Evolutionary conservation across 495 filamentous ascomycete genomes (phyloP).

Genomic region (Chaetomidium leptoderma): DNA sequence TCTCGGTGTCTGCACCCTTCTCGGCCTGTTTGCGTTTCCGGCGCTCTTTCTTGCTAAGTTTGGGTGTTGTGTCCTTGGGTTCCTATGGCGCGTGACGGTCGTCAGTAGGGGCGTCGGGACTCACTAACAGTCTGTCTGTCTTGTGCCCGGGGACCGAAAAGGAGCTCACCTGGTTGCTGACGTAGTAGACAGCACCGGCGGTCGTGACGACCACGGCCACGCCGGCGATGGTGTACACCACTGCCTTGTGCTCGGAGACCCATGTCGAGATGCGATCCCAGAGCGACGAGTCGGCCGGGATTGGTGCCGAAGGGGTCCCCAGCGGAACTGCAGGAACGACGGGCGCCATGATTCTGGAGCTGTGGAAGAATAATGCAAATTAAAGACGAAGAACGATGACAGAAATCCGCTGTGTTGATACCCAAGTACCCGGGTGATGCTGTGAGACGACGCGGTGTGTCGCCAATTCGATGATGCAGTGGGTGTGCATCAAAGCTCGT

Average conservation of each 20-base stretch:
- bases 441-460: constrained; percentile 5
- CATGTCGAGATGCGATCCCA: constrained; percentile 89
- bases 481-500: constrained; percentile 5
- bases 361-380: constrained; percentile 1
- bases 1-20: constrained; percentile 53
- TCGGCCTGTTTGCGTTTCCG: constrained; percentile 69
- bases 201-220: constrained; percentile 85
- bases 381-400: not conserved
- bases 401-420: not conserved
- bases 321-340: constrained; percentile 38
- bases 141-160: not conserved
- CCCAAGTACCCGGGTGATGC: not conserved
- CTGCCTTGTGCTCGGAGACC: constrained; percentile 89
- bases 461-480: constrained; percentile 12
- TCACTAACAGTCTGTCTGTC: too few species aligned
- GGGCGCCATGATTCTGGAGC: constrained; percentile 37
- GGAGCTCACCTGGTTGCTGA: constrained; percentile 40
- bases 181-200: constrained; percentile 88
- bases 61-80: constrained; percentile 36
- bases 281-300: constrained; percentile 57
- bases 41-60: constrained; percentile 52
- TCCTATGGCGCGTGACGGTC: too few species aligned
- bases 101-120: too few species aligned
- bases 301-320: constrained; percentile 33
- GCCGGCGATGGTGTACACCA: constrained; percentile 93